A percentile compares a stretch with the other conserved stretches of the same genome.
Conservation (phyloP, 331 rosid genomes). For the Quercus phellos region DNA sequence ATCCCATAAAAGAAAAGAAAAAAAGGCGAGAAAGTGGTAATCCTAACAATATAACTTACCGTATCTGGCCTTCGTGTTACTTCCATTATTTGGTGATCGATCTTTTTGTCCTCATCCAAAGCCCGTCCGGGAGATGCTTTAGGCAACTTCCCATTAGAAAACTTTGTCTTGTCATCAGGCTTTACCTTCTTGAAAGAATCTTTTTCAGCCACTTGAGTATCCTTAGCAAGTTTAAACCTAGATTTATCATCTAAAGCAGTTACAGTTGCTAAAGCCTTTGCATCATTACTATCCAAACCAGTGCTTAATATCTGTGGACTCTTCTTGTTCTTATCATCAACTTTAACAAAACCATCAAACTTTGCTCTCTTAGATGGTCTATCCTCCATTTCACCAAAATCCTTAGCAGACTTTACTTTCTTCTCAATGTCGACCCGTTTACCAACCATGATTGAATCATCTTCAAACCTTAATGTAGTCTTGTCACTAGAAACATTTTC, state of each 20-base stretch:
- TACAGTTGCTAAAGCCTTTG: slow-evolving; percentile 11
- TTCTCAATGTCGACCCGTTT: slow-evolving; percentile 11
- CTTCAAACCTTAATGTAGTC: slow-evolving; percentile 12
- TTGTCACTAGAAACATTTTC: slow-evolving; percentile 19
- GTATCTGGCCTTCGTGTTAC: slow-evolving; percentile 45
- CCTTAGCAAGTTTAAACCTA: slow-evolving; percentile 21
- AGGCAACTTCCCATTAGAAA: slow-evolving; percentile 25
- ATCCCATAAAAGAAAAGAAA: slow-evolving; percentile 17
- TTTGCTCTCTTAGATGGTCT: slow-evolving; percentile 44
- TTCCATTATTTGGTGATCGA: slow-evolving; percentile 28
- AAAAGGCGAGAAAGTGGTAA: slow-evolving; percentile 21
- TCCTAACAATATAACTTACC: slow-evolving; percentile 55
- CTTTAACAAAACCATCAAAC: slow-evolving; percentile 23
- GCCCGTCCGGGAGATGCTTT: slow-evolving; percentile 26
- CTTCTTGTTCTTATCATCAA: slow-evolving; percentile 20
- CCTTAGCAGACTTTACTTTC: slow-evolving; percentile 18
- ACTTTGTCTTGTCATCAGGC: slow-evolving; percentile 22
- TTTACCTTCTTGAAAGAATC: slow-evolving; percentile 47
- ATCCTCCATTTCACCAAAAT: slow-evolving; percentile 23
- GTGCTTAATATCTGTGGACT: slow-evolving; percentile 13
- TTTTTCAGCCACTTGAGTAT: slow-evolving; percentile 30
- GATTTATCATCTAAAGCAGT: slow-evolving; percentile 28
- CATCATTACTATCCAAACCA: slow-evolving; percentile 17
- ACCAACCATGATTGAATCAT: slow-evolving; percentile 23
- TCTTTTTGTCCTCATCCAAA: slow-evolving; percentile 21